Percentiles rank a stretch among this genome's conserved stretches.
Evolutionary conservation across 2,329 filamentous ascomycete species (phyloP).

Genomic region (Stenocarpella maydis): DNA sequence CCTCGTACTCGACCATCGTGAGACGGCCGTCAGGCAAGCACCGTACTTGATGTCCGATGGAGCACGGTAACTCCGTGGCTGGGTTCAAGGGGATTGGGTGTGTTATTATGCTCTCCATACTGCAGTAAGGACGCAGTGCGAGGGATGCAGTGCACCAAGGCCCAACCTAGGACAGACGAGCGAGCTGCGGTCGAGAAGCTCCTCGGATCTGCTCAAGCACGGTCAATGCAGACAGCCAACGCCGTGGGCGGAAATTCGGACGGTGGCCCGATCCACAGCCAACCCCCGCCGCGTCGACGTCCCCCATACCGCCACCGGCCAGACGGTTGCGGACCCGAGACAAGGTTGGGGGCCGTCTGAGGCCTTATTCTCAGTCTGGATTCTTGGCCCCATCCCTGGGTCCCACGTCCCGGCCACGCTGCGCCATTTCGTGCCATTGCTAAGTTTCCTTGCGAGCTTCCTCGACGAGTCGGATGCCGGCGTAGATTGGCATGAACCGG

Average conservation of each 20-base stretch:
- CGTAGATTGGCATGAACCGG: slow-evolving; percentile 7
- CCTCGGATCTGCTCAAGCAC: slow-evolving; percentile 20
- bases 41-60: background rate
- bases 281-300: background rate
- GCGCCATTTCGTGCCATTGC: background rate
- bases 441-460: too few relatives aligned
- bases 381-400: too few relatives aligned
- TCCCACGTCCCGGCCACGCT: too few relatives aligned
- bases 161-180: background rate
- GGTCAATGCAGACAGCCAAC: slow-evolving; percentile 22
- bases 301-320: background rate
- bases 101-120: background rate
- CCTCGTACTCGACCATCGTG: slow-evolving; percentile 12
- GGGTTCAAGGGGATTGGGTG: background rate
- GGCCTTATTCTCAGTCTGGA: background rate
- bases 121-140: slow-evolving; percentile 6
- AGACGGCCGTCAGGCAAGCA: background rate
- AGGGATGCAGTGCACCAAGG: background rate
- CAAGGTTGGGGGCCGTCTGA: slow-evolving; percentile 10
- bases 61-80: background rate
- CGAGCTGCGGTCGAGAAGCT: background rate
- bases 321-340: slow-evolving; percentile 6
- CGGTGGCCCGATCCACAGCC: slow-evolving; percentile 1
- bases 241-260: slow-evolving; percentile 21
- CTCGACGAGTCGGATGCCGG: background rate